Evolutionary conservation across 2,329 filamentous ascomycete species (phyloP).

Genomic region (Ciborinia camelliae): DNA sequence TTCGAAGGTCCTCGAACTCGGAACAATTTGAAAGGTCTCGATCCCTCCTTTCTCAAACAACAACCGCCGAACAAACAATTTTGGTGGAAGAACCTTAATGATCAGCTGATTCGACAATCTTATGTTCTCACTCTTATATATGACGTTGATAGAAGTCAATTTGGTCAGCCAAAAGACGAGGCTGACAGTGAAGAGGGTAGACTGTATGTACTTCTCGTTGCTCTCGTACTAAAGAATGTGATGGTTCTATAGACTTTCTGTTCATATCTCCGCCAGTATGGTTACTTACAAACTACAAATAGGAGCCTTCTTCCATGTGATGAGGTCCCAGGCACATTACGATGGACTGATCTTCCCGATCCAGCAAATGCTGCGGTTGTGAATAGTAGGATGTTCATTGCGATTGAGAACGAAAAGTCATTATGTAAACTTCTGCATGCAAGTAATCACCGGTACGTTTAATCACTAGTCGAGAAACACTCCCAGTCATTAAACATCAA

Average conservation of each 20-base stretch:
- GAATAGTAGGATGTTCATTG: conserved; percentile 33
- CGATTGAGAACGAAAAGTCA: conserved; percentile 40
- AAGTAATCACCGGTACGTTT: conserved; percentile 51
- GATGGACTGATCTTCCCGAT: conserved; percentile 61
- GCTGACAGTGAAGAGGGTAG: conserved; percentile 26
- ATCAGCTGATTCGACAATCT: conserved; percentile 53
- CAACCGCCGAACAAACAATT: conserved; percentile 25
- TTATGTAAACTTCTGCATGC: conserved; percentile 49
- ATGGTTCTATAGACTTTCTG: not conserved
- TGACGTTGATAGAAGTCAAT: conserved; percentile 50
- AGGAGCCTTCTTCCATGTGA: conserved; percentile 32
- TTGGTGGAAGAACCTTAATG: conserved; percentile 52
- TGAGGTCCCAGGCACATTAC: conserved; percentile 46
- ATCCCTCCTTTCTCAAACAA: conserved; percentile 24
- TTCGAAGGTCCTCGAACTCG: conserved; percentile 47
- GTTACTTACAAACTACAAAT: conserved; percentile 4
- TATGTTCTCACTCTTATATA: conserved; percentile 56
- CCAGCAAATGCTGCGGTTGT: conserved; percentile 39
- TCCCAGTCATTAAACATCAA: conserved; percentile 15
- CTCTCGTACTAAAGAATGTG: not conserved
- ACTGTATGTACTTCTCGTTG: conserved; percentile 22
- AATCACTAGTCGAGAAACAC: not conserved
- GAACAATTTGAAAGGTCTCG: conserved; percentile 29
- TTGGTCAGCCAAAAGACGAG: conserved; percentile 38
- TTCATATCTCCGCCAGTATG: not conserved